A percentile compares a stretch with the other conserved stretches of the same genome.
These are phyloP conservation scores for Candida smagusa DNA, from an alignment of 1,139 yeast species.

Conservation along the genomic window DNA sequence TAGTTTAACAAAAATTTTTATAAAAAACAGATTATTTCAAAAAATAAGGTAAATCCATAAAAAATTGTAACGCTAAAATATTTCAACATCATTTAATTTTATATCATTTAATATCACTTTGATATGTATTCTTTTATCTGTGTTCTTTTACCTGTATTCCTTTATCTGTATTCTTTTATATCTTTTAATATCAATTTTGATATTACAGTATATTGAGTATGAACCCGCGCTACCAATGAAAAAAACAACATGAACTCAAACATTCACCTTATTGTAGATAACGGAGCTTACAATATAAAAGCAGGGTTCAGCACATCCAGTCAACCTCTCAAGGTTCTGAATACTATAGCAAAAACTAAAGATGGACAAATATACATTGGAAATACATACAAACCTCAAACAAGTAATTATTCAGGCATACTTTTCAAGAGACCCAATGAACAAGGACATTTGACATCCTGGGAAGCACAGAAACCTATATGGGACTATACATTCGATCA, in stretches of 20 bases:
- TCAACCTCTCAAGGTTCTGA: constrained; percentile 54
- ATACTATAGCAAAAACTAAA: constrained; percentile 69
- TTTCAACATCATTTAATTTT: too few relatives aligned
- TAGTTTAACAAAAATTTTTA: too few relatives aligned
- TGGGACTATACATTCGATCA: constrained; percentile 74
- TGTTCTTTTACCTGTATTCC: too few relatives aligned
- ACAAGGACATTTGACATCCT: constrained; percentile 81
- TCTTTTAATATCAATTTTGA: too few relatives aligned
- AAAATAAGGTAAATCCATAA: too few relatives aligned
- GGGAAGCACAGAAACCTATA: constrained; percentile 90
- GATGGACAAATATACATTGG: constrained; percentile 78
- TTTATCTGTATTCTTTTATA: too few relatives aligned
- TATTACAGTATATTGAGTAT: too few relatives aligned
- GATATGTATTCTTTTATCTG: too few relatives aligned
- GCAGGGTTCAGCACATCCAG: constrained; percentile 50
- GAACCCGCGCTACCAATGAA: background rate
- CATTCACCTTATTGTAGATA: constrained; percentile 56
- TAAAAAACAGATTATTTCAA: too few relatives aligned
- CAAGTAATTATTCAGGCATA: constrained; percentile 75
- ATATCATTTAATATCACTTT: too few relatives aligned
- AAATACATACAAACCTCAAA: constrained; percentile 55
- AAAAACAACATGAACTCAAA: too few relatives aligned
- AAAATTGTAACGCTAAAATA: too few relatives aligned
- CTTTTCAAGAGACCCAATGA: constrained; percentile 80
- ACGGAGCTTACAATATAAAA: constrained; percentile 84